phyloP scores from a whole-genome alignment of 1,284 basidiomycete species.

The Phylloboletellus chloephorus region DNA sequence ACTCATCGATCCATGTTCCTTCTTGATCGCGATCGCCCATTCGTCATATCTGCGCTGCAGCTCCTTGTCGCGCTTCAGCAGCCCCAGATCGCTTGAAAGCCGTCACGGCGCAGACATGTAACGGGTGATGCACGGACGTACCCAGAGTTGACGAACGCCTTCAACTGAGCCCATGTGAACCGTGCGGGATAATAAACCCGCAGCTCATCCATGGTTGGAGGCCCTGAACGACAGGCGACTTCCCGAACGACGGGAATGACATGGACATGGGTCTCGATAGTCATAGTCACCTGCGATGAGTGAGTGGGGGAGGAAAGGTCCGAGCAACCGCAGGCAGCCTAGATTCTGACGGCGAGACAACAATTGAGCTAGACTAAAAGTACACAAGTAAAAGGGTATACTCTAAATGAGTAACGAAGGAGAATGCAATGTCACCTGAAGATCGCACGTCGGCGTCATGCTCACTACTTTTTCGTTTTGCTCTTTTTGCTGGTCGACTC shows the following conservation, averaged over 20 bases:
- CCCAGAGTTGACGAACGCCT: constrained; percentile 74
- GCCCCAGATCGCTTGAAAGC: constrained; percentile 59
- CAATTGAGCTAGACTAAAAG: constrained; percentile 5
- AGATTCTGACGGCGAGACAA: background rate
- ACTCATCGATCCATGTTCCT: constrained; percentile 64
- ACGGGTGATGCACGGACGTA: constrained; percentile 27
- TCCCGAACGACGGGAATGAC: constrained; percentile 2
- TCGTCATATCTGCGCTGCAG: constrained; percentile 61
- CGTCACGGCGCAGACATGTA: constrained; percentile 1
- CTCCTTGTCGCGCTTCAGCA: constrained; percentile 65
- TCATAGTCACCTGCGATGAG: constrained; percentile 14
- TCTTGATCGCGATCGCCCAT: constrained; percentile 54
- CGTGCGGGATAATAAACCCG: constrained; percentile 61
- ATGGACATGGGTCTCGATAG: constrained; percentile 17
- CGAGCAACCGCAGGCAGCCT: no score
- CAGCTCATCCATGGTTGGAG: constrained; percentile 63
- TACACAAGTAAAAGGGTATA: constrained; percentile 19
- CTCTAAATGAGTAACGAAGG: constrained; percentile 2
- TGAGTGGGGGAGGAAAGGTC: no score
- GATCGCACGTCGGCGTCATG: background rate
- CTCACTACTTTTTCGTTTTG: constrained; percentile 25
- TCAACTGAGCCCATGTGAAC: constrained; percentile 71
- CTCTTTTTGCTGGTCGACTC: constrained; percentile 27
- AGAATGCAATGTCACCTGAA: background rate
- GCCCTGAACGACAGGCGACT: constrained; percentile 35